A percentile compares a stretch with the other conserved stretches of the same genome.
Evolutionary conservation across 805 yeast genomes (phyloP).

Genomic region (Yamadazyma philogaea): DNA sequence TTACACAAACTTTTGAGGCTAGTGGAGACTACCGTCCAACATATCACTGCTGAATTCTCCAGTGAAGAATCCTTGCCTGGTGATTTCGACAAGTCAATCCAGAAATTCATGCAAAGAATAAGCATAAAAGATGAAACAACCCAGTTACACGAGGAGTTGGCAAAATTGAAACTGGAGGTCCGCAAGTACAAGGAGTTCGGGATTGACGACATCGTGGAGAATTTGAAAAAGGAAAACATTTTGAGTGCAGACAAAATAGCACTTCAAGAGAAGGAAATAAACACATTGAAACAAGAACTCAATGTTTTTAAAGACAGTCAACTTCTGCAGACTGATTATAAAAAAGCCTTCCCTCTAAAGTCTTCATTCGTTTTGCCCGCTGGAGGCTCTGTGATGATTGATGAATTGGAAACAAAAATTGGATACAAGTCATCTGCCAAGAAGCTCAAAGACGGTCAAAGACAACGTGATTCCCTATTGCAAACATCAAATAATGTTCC

Average conservation of each 20-base stretch:
- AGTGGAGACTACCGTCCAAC: slow-evolving; percentile 31
- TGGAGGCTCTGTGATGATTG: slow-evolving; percentile 14
- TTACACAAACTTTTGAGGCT: slow-evolving; percentile 24
- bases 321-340: slow-evolving; percentile 6
- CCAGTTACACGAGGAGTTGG: slow-evolving; percentile 18
- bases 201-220: slow-evolving; percentile 21
- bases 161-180: slow-evolving; percentile 18
- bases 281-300: slow-evolving; percentile 22
- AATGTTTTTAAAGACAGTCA: slow-evolving; percentile 18
- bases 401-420: slow-evolving; percentile 16
- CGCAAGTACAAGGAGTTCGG: slow-evolving; percentile 20
- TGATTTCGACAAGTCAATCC: slow-evolving; percentile 27
- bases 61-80: slow-evolving; percentile 24
- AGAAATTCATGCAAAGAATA: slow-evolving; percentile 32
- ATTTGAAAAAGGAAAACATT: slow-evolving; percentile 22
- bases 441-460: not conserved
- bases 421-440: slow-evolving; percentile 3
- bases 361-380: slow-evolving; percentile 7
- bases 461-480: not conserved
- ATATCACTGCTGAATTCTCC: slow-evolving; percentile 19
- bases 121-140: slow-evolving; percentile 31
- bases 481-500: not conserved
- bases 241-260: slow-evolving; percentile 21
- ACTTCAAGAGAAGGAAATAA: slow-evolving; percentile 25
- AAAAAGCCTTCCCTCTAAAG: slow-evolving; percentile 16